Base-by-base conservation (phyloP, 139 green algal genomes). In the Chlorella sorokiniana region DNA sequence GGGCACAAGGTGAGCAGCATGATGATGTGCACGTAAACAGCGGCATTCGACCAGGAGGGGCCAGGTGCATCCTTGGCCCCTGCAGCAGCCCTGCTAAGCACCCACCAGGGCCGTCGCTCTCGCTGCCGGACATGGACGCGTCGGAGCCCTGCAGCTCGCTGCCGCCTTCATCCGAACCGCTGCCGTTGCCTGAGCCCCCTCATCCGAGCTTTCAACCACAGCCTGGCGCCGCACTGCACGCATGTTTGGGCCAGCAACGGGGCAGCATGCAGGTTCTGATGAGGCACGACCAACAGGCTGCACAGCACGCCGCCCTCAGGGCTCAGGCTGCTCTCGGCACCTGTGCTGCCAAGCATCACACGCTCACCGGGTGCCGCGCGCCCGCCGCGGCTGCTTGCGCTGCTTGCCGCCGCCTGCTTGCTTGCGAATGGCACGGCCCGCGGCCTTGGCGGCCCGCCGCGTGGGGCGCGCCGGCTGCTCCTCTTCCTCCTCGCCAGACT, bases 321-420 rank as follows among this genome's bases (percentile, higher is more conserved):
- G n/a, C 23, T n/a, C 29, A 69, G 23, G 29, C 29, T 6, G n/a
- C n/a, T n/a, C n/a, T n/a, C n/a, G n/a, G n/a, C n/a, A n/a, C n/a
- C n/a, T n/a, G n/a, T n/a, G n/a, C n/a, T n/a, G n/a, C n/a, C n/a
- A n/a, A n/a, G 18, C 45, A 65, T 20, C 18, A 20, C 67, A 10
- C 27, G 18, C 75, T 14, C 59, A 81, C 59, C 62, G 9, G 75
- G 40, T 0, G 75, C 75, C 20, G 75, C 75, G n/a, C 6, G 59
- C 29, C 10, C 75, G 75, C 59, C 27, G 35, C 5, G 73, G 54
- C 37, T 79, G 51, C 37, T 69, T 79, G 73, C 73, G 73, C 35
- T 40, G 59, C 73, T 79, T 79, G 38, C 27, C 37, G 51, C 48
- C 71, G 27, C 73, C 73, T 3, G 73, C 54, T 38, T 79, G 73